Evolutionary conservation across 305 asterid genomes (phyloP), one percentile per base, ranked within the genome.

Genomic region (Rubia occidens): DNA sequence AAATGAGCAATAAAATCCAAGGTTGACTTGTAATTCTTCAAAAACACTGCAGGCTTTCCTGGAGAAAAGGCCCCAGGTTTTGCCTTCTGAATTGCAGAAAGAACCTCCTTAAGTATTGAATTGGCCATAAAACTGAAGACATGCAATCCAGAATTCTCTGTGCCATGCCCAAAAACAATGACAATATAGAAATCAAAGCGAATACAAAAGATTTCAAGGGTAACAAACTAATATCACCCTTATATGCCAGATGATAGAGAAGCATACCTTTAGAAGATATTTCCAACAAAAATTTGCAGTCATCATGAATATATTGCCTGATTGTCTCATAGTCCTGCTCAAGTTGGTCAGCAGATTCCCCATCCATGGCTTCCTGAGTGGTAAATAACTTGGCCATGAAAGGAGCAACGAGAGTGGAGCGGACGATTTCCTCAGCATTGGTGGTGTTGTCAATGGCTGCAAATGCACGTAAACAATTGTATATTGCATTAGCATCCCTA

Each of bases 101-200:
- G 82, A 72, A 94, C 89, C 80, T 90, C 99, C 81, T 85, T 90
- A 75, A 90, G 96, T 71, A 94, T 89, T 64, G 99, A 94, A 83
- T 94, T 90, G 5, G 97, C 87, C 72, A 90, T 85, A 79, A 94
- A 94, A 81, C 91, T 90, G 78, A 92, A 94, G 68, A 94, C 97
- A 69, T 94, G 97, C 56, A 94, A 85, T 79, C 99, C 99, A 56
- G 97, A 86, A 82, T 94, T 94, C 74, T 93, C 97, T 91, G 97
- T 82, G 70, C 39, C 66, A 75, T 26, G 60, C 60, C 26, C 79
- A 66, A 72, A 61, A 44, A 54, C 72, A 49, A 68, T 35, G 45
- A 55, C 59, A 69, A 70, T 77, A 70, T 58, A 55, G 40, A 1
- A 24, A 71, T 40, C 69, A 45, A 53, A 26, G 45, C 45, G 45